These are phyloP conservation scores for Lepidium didymum DNA, from an alignment of 345 rosid genomes.

Conservation along the genomic window DNA sequence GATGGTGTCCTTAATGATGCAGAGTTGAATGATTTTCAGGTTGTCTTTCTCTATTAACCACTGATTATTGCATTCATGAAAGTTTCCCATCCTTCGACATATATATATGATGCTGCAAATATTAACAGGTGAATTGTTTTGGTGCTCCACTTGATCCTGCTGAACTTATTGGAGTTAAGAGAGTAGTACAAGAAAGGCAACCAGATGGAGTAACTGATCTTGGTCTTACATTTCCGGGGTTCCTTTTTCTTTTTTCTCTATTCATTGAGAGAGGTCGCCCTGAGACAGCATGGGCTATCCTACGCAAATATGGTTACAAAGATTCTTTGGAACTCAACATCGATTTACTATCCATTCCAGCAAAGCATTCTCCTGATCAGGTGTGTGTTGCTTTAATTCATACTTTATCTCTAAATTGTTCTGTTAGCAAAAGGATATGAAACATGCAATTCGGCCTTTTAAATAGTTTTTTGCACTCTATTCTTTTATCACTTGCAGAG, in stretches of 20 bases:
- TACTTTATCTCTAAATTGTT: background rate
- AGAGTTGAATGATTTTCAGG: slow-evolving; percentile 87
- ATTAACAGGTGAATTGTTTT: slow-evolving; percentile 64
- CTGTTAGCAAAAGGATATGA: background rate
- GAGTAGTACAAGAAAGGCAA: slow-evolving; percentile 76
- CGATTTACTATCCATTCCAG: slow-evolving; percentile 51
- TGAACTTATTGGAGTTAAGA: slow-evolving; percentile 67
- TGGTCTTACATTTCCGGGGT: slow-evolving; percentile 77
- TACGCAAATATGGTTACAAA: slow-evolving; percentile 72
- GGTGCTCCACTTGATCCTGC: slow-evolving; percentile 69
- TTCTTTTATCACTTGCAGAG: slow-evolving; percentile 39
- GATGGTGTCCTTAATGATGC: slow-evolving; percentile 75
- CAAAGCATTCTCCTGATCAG: slow-evolving; percentile 73
- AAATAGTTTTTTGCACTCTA: background rate
- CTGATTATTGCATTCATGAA: background rate
- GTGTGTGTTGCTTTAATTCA: slow-evolving; percentile 16
- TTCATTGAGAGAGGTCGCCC: slow-evolving; percentile 76
- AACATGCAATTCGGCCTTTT: background rate
- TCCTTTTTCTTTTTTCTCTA: slow-evolving; percentile 65
- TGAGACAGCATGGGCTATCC: slow-evolving; percentile 79
- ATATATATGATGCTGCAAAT: slow-evolving; percentile 12
- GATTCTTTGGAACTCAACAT: slow-evolving; percentile 57
- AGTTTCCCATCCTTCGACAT: background rate
- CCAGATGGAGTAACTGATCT: slow-evolving; percentile 67
- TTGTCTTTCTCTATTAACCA: slow-evolving; percentile 16